phyloP scores from a whole-genome alignment of 2,329 filamentous ascomycete genomes.

The Cercospora zeae-maydis region DNA sequence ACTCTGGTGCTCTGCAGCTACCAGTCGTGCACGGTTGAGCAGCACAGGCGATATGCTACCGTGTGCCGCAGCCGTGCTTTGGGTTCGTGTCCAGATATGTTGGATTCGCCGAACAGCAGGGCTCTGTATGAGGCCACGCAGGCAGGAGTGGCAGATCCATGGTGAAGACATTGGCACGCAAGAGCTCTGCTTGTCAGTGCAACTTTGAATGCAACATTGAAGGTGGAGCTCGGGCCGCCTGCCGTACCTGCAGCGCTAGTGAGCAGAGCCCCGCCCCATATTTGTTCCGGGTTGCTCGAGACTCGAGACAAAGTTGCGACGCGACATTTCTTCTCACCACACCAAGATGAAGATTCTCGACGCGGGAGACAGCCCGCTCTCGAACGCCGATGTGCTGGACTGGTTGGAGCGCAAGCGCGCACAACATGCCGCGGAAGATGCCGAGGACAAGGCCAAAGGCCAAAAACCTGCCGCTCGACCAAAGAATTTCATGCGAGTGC shows the following conservation, averaged over 20 bases:
- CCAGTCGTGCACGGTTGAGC: conserved; percentile 52
- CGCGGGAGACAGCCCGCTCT: conserved; percentile 36
- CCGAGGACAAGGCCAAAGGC: conserved; percentile 26
- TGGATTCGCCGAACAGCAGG: not conserved
- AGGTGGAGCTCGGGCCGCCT: not conserved
- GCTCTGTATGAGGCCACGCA: not conserved
- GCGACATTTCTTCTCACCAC: not conserved
- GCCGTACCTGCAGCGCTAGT: not conserved
- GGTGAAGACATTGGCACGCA: conserved; percentile 5
- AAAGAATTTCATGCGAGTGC: conserved; percentile 32
- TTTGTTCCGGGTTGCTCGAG: not conserved
- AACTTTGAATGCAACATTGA: not conserved
- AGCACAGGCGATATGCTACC: conserved; percentile 52
- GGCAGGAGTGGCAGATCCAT: conserved; percentile 4
- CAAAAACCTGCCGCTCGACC: conserved; percentile 27
- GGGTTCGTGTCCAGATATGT: not conserved
- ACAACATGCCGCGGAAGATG: conserved; percentile 34
- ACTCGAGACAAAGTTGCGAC: not conserved
- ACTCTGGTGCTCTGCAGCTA: conserved; percentile 55
- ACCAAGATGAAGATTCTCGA: conserved; percentile 36
- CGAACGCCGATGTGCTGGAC: conserved; percentile 37
- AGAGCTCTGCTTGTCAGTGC: not conserved
- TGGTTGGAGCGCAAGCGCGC: conserved; percentile 33
- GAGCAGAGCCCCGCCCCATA: not conserved
- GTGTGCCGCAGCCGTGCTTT: not conserved